Base-by-base conservation (phyloP, 2,329 filamentous ascomycete species). In the Colletotrichum tabaci region DNA sequence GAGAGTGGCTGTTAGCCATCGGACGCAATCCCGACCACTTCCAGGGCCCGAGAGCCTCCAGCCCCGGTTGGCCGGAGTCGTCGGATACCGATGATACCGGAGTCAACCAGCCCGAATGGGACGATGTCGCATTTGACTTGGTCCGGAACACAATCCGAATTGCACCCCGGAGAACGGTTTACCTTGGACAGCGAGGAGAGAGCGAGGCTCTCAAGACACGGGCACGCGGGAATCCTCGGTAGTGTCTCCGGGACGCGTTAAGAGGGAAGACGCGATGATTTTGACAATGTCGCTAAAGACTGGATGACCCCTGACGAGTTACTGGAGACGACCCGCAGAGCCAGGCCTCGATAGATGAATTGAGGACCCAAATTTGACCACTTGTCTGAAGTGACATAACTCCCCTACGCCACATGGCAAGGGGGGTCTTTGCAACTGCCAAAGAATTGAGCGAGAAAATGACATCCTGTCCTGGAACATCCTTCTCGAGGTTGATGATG, bases 271-370 rank as follows among this genome's bases (percentile, higher is more conserved):
- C n/a, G 35, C 4, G 47, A 50, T 47, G 60, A 4, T 5, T 38
- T n/a, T 18, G 50, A 44, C 23, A 68, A 16, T 50, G 47, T 26
- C 60, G 46, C 30, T 62, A 12, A 21, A 64, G 40, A 26, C 62
- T 38, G 65, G 58, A 62, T 63, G 49, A 63, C 50, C 64, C 58
- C 47, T 40, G 61, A 38, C 44, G 49, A 57, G n/a, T 52, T 46
- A 53, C 26, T 16, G 38, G 56, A 61, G 56, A 62, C 35, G 55
- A 56, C 56, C 61, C 49, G 38, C 61, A 52, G 21, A 13, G 49
- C 58, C 38, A 30, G 42, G 16, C 26, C 8, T 46, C 49, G 49
- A 55, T 30, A 63, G 61, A 55, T 63, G 38, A 46, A 7, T 21
- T n/a, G 38, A 53, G 35, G 49, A 49, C 23, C 15, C 50, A 46